These are phyloP conservation scores for Fusarium paranaense DNA, from an alignment of 2,329 filamentous ascomycete species.

Conservation along the genomic window DNA sequence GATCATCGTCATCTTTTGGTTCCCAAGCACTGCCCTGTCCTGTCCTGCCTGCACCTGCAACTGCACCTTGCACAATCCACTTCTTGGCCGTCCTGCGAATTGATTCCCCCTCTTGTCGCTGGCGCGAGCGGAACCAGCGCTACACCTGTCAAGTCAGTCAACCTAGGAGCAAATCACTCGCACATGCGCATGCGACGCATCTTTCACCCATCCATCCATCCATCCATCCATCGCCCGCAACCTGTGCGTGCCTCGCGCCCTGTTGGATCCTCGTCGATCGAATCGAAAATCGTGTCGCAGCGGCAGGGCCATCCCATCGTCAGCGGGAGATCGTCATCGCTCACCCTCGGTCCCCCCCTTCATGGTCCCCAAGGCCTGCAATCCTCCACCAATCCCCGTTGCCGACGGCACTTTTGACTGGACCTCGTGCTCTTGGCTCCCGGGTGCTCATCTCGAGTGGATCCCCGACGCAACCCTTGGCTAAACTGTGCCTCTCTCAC, in stretches of 20 bases:
- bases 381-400: constrained; percentile 18
- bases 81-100: background rate
- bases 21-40: background rate
- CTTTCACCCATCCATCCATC: background rate
- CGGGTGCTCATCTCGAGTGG: constrained; percentile 14
- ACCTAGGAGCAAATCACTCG: background rate
- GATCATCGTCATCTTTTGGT: background rate
- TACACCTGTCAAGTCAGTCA: background rate
- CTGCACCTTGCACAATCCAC: background rate
- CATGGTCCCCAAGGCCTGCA: background rate
- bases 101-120: background rate
- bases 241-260: background rate
- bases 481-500: background rate
- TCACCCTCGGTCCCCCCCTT: constrained; percentile 1
- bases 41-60: background rate
- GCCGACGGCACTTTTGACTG: constrained; percentile 1
- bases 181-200: constrained; percentile 7
- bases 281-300: constrained; percentile 33
- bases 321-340: constrained; percentile 42
- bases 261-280: constrained; percentile 26
- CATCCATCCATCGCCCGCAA: background rate
- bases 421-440: constrained; percentile 4
- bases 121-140: background rate
- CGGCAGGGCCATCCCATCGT: constrained; percentile 31
- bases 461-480: constrained; percentile 1